phyloP scores from a whole-genome alignment of 2,329 filamentous ascomycete species.

The Fusarium bulbicola region DNA sequence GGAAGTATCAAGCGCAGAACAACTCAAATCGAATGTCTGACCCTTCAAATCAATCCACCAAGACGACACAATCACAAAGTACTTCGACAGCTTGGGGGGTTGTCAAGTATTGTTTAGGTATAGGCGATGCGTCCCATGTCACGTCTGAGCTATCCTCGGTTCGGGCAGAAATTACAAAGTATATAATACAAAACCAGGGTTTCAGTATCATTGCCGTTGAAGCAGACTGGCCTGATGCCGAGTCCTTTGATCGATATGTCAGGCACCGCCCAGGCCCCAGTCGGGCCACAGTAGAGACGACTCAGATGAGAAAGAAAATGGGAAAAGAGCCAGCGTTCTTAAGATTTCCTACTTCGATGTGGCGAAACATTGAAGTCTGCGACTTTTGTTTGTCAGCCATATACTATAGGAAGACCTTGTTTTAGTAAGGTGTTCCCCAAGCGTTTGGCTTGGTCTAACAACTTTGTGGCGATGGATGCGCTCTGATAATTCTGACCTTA shows the following conservation, averaged over 20 bases:
- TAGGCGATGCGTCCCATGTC: conserved; percentile 20
- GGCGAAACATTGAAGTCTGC: conserved; percentile 28
- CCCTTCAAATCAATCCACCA: conserved; percentile 14
- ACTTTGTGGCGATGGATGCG: conserved; percentile 19
- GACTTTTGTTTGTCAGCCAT: background rate
- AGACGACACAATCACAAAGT: conserved; percentile 4
- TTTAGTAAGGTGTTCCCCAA: no score
- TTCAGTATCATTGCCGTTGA: conserved; percentile 29
- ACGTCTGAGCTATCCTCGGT: conserved; percentile 25
- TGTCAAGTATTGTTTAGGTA: conserved; percentile 13
- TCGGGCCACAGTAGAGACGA: conserved; percentile 12
- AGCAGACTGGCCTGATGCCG: conserved; percentile 26
- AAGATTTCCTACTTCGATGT: conserved; percentile 26
- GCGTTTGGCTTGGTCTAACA: no score
- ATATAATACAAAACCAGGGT: conserved; percentile 23
- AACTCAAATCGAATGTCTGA: background rate
- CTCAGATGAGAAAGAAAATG: conserved; percentile 9
- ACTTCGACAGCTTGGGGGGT: conserved; percentile 23
- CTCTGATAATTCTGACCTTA: conserved; percentile 10
- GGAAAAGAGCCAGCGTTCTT: conserved; percentile 19
- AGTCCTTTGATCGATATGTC: conserved; percentile 21
- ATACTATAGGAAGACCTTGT: no score
- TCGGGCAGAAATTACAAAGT: conserved; percentile 27
- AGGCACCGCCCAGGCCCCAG: conserved; percentile 7
- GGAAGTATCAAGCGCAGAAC: conserved; percentile 10